Conservation (phyloP, 2,329 filamentous ascomycete genomes). For the Zelopaecilomyces penicillatus region DNA sequence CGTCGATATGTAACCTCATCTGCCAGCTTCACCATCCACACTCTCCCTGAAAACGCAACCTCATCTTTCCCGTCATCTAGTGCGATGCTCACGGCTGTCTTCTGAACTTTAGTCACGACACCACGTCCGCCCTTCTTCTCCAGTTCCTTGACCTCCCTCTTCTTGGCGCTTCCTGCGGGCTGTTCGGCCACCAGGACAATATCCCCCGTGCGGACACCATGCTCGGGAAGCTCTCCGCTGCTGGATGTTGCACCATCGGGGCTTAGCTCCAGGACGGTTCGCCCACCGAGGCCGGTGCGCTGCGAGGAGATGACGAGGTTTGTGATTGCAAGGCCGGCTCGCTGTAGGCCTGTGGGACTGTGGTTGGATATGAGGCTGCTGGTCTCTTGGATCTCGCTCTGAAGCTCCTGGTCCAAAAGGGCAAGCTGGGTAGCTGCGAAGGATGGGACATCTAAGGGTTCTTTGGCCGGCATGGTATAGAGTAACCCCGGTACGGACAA, state of each 20-base stretch:
- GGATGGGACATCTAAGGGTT: conserved; percentile 51
- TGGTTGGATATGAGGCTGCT: conserved; percentile 57
- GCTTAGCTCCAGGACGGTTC: conserved; percentile 73
- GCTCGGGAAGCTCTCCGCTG: conserved; percentile 55
- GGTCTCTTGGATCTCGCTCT: conserved; percentile 64
- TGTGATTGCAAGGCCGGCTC: conserved; percentile 69
- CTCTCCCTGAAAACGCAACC: conserved; percentile 34
- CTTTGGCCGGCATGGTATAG: conserved; percentile 25
- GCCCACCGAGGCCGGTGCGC: conserved; percentile 86
- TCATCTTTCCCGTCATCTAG: conserved; percentile 56
- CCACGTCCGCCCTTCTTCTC: conserved; percentile 61
- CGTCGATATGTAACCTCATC: conserved; percentile 59
- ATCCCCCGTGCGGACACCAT: conserved; percentile 68
- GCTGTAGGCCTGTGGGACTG: conserved; percentile 60
- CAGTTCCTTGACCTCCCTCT: conserved; percentile 61
- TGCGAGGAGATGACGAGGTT: conserved; percentile 68
- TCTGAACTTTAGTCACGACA: conserved; percentile 59
- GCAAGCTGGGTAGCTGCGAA: conserved; percentile 65
- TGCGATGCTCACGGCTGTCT: conserved; percentile 54
- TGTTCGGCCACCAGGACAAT: conserved; percentile 71
- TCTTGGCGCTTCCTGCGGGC: conserved; percentile 62
- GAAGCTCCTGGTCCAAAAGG: conserved; percentile 63
- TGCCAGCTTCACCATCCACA: conserved; percentile 60
- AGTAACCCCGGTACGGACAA: too few species aligned
- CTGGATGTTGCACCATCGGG: conserved; percentile 60